A percentile compares a stretch with the other conserved stretches of the same genome.
Conservation (phyloP, 2,329 filamentous ascomycete genomes). For the Sordariomycetes sp. region DNA sequence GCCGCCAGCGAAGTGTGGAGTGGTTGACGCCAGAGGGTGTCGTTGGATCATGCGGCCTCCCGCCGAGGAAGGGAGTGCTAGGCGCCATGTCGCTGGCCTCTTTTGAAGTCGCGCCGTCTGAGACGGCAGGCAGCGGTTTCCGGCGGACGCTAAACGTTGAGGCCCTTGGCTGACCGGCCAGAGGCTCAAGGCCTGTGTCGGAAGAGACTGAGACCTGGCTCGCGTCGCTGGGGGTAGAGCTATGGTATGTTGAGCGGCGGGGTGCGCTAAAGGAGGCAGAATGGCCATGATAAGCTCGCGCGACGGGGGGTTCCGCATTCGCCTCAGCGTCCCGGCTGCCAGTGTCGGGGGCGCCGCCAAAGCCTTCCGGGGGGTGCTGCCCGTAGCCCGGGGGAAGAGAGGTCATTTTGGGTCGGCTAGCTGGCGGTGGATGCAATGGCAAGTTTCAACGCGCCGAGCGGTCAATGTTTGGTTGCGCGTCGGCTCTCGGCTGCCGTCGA, state of each 20-base stretch:
- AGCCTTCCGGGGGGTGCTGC: too few relatives aligned
- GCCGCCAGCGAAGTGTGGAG: conserved; percentile 17
- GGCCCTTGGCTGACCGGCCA: not conserved
- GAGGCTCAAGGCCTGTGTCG: not conserved
- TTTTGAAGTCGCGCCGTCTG: not conserved
- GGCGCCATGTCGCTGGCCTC: not conserved
- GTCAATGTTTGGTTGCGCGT: too few relatives aligned
- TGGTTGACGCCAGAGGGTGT: not conserved
- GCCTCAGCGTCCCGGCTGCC: not conserved
- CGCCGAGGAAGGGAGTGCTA: not conserved
- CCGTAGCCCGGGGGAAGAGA: too few relatives aligned
- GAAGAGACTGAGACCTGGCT: not conserved
- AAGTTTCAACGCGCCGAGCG: too few relatives aligned
- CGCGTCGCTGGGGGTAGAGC: not conserved
- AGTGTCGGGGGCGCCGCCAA: not conserved
- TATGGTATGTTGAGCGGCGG: conserved; percentile 7
- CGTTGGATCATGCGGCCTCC: not conserved
- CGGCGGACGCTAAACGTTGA: not conserved
- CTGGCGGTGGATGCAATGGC: too few relatives aligned
- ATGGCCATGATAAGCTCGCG: conserved; percentile 11
- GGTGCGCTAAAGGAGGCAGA: conserved; percentile 14
- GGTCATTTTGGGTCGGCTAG: too few relatives aligned
- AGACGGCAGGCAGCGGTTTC: not conserved
- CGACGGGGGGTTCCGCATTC: not conserved
- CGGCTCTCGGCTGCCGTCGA: too few relatives aligned